Base-by-base conservation (phyloP, 176 grass and related monocot species). In the Avena sativa region DNA sequence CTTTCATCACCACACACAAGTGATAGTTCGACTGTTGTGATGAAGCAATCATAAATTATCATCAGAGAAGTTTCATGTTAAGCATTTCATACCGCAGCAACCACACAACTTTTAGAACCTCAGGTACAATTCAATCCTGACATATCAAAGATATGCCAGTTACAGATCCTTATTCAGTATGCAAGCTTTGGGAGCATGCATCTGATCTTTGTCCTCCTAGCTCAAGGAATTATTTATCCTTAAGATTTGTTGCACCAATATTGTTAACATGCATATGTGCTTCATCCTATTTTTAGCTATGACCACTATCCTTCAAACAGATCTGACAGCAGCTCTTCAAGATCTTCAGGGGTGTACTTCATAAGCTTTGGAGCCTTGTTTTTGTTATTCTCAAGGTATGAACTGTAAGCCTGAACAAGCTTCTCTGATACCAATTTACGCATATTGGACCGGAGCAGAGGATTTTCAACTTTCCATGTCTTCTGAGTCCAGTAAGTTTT, bases 311-410 rank as follows among this genome's bases (percentile, higher is more conserved):
- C 84, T 79, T 86, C 50, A 28, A 59, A 79, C 34, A 56, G 63
- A 58, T 86, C 34, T n/a, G 23, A 70, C 11, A 56, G 50, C 34
- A 58, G 36, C n/a, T 70, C 5, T 53, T 56, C 49, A 79, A 78
- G 14, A 86, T 20, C 32, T 57, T 79, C 30, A 74, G 82, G 56
- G 53, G 52, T 61, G 38, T 84, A 60, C 43, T 76, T 84, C 71
- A 58, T 62, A 13, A 80, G 15, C 21, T 81, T 81, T 81, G 60
- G 38, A 61, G 56, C 9, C 71, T 57, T 79, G 15, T 79, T 73
- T 58, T 86, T 67, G 14, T 59, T 52, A 58, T 71, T 63, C 23
- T 79, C 21, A 77, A 79, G 43, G 63, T 71, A 79, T 71, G 52
- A 21, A 60, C 64, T 16, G 67, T 83, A 83, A 72, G 34, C 67